phyloP scores from a whole-genome alignment of 495 filamentous ascomycete genomes.

The Haplographium delicatum region DNA sequence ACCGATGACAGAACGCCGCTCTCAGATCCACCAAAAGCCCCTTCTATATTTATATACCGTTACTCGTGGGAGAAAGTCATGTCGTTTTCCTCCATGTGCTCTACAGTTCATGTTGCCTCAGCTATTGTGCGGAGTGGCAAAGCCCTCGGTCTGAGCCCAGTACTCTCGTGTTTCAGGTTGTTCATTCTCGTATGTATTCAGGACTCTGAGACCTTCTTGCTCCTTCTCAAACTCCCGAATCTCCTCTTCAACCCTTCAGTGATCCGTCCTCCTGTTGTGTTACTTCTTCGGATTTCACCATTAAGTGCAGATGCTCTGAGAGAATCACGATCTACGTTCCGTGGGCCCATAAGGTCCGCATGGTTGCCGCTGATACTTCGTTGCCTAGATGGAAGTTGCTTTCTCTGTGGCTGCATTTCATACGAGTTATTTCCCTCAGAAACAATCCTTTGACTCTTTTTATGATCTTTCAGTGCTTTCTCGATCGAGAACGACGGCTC shows the following conservation, averaged over 20 bases:
- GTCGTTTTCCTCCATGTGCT: too few species aligned
- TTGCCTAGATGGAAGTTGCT: constrained; percentile 4
- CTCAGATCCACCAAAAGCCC: too few species aligned
- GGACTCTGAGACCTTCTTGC: constrained; percentile 10
- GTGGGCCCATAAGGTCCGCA: not conserved
- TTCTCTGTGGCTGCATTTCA: constrained; percentile 36
- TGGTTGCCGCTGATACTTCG: constrained; percentile 20
- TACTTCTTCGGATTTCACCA: constrained; percentile 27
- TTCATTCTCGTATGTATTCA: too few species aligned
- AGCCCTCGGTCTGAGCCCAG: too few species aligned
- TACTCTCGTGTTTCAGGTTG: too few species aligned
- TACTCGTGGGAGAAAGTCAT: too few species aligned
- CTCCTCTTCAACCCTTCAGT: constrained; percentile 40
- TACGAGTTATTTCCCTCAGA: constrained; percentile 24
- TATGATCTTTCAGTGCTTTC: constrained; percentile 48
- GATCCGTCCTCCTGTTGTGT: constrained; percentile 34
- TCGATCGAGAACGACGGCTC: constrained; percentile 70
- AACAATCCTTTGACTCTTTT: constrained; percentile 21
- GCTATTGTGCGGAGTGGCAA: too few species aligned
- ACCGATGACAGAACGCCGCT: too few species aligned
- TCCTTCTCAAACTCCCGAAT: constrained; percentile 40
- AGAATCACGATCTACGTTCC: too few species aligned
- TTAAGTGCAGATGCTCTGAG: constrained; percentile 1
- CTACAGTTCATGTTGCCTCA: too few species aligned
- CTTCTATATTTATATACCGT: too few species aligned